phyloP scores from a whole-genome alignment of 2,329 filamentous ascomycete species.

The Passalora sequoiae region DNA sequence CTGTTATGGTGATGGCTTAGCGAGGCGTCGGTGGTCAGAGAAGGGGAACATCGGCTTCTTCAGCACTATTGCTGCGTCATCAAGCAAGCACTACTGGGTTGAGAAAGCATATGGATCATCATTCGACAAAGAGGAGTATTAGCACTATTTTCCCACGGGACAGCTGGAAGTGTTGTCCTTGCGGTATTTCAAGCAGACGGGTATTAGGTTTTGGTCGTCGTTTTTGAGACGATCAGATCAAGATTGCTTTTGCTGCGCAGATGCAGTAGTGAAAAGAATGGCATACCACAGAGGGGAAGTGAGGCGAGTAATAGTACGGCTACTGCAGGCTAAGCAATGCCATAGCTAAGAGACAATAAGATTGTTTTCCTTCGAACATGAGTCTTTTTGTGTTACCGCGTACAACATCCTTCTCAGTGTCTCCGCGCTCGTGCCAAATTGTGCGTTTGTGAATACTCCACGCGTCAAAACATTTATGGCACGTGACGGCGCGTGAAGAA shows the following conservation, averaged over 20 bases:
- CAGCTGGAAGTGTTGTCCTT: neutral
- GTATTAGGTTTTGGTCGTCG: neutral
- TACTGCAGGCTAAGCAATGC: neutral
- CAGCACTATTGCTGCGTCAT: constrained; percentile 22
- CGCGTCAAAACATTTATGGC: neutral
- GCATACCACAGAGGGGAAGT: neutral
- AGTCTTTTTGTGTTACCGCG: no score
- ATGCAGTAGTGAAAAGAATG: neutral
- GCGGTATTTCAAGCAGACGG: neutral
- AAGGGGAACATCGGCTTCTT: constrained; percentile 9
- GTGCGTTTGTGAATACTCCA: neutral
- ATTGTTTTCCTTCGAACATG: neutral
- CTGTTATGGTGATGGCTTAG: constrained; percentile 23
- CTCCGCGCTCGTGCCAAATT: neutral
- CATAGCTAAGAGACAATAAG: neutral
- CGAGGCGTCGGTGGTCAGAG: constrained; percentile 22
- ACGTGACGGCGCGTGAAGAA: no score
- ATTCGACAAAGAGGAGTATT: neutral
- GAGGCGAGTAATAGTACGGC: neutral
- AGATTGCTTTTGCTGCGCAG: neutral
- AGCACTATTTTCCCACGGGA: neutral
- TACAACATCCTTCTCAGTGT: no score
- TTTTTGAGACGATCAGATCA: neutral
- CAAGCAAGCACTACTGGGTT: constrained; percentile 5
- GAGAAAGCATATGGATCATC: constrained; percentile 5